These are phyloP conservation scores for Medakamo hakoo DNA, from an alignment of 139 green algal species.

Conservation along the genomic window DNA sequence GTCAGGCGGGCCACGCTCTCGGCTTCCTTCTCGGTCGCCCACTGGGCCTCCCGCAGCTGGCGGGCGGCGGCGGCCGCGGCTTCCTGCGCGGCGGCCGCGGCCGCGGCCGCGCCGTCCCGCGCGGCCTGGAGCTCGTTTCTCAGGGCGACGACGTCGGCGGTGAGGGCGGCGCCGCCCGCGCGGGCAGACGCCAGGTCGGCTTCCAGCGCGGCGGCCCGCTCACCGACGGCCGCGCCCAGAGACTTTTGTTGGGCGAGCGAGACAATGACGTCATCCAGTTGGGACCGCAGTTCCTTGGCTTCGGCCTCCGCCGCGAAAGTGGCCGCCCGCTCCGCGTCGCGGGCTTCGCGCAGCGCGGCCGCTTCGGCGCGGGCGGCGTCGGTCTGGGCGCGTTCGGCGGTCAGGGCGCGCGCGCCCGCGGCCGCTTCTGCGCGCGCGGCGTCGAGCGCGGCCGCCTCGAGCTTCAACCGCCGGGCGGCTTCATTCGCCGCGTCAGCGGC, in stretches of 20 bases:
- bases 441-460: constrained; percentile 4
- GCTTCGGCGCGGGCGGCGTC: constrained; percentile 3
- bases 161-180: neutral
- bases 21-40: neutral
- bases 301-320: constrained; percentile 19
- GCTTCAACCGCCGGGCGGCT: neutral
- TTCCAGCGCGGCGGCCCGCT: neutral
- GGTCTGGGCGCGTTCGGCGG: constrained; percentile 7
- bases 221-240: neutral
- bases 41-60: neutral
- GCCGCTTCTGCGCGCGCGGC: constrained; percentile 2
- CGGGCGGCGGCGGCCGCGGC: too few species aligned
- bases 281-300: constrained; percentile 4
- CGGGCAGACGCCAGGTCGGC: neutral
- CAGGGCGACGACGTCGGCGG: neutral
- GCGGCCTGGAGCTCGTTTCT: neutral
- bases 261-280: neutral
- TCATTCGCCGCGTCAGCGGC: neutral
- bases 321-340: constrained; percentile 16
- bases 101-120: neutral
- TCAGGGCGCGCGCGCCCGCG: constrained; percentile 1
- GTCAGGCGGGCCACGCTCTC: too few species aligned
- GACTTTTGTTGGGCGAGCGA: neutral
- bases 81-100: neutral
- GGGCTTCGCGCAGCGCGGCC: constrained; percentile 2